Percentiles rank a stretch among this genome's conserved stretches.
Conservation (phyloP, 495 filamentous ascomycete genomes). For the Tuber brumale region DNA sequence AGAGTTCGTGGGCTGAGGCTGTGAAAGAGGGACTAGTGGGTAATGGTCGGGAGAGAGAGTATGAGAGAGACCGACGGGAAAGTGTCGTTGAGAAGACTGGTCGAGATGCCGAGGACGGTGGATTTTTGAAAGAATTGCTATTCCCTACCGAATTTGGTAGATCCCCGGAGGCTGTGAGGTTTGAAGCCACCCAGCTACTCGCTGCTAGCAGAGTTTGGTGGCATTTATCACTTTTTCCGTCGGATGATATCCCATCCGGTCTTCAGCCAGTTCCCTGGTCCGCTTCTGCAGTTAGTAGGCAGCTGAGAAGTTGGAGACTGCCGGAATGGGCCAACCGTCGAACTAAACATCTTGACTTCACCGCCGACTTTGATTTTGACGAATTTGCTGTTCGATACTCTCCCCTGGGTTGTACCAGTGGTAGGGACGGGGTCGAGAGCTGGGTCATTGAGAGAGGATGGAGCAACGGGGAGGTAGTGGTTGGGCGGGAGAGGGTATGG, state of each 20-base stretch:
- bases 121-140: slow-evolving; percentile 74
- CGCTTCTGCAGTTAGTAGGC: slow-evolving; percentile 81
- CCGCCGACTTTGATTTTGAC: slow-evolving; percentile 88
- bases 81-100: slow-evolving; percentile 78
- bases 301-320: slow-evolving; percentile 84
- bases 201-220: slow-evolving; percentile 78
- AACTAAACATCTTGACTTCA: slow-evolving; percentile 90
- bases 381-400: slow-evolving; percentile 81
- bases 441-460: slow-evolving; percentile 94
- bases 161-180: slow-evolving; percentile 64
- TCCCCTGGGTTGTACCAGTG: slow-evolving; percentile 78
- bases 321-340: slow-evolving; percentile 95
- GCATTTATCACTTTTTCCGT: slow-evolving; percentile 85
- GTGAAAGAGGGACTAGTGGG: slow-evolving; percentile 74
- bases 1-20: slow-evolving; percentile 66
- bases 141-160: slow-evolving; percentile 67
- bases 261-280: slow-evolving; percentile 64
- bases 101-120: slow-evolving; percentile 69
- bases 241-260: slow-evolving; percentile 70
- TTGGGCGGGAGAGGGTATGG: slow-evolving; percentile 89
- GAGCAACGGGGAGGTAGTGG: slow-evolving; percentile 93
- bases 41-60: slow-evolving; percentile 65
- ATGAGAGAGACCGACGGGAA: slow-evolving; percentile 72
- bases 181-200: slow-evolving; percentile 37
- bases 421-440: slow-evolving; percentile 85